These are phyloP conservation scores for Trichoderma breve DNA, from an alignment of 2,329 filamentous ascomycete genomes.

Conservation along the genomic window DNA sequence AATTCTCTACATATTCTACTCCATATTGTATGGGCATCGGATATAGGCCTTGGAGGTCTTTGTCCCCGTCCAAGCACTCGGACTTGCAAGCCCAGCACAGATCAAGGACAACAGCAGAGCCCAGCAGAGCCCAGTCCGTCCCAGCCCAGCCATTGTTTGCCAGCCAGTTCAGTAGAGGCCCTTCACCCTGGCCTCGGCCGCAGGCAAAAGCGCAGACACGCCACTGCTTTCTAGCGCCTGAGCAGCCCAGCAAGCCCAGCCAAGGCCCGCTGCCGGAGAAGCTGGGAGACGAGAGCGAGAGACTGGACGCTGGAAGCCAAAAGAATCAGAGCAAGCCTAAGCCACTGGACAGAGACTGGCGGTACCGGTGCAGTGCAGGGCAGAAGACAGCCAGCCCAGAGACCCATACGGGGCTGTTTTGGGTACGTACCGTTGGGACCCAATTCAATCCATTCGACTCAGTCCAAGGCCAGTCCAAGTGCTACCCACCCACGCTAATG, in stretches of 20 bases:
- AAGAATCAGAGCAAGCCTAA: not conserved
- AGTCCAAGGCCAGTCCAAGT: not conserved
- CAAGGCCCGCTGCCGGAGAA: not conserved
- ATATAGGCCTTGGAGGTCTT: not conserved
- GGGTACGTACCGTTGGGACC: constrained; percentile 17
- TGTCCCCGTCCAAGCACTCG: not conserved
- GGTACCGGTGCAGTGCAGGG: not conserved
- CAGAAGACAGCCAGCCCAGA: not conserved
- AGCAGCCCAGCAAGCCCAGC: not conserved
- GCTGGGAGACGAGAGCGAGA: not conserved
- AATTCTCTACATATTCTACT: not conserved
- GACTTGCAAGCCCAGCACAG: not conserved
- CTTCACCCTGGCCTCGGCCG: not conserved
- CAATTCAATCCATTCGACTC: not conserved
- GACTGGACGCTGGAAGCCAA: not conserved
- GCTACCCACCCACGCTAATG: constrained; percentile 20
- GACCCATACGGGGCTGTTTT: not conserved
- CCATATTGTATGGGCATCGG: not conserved
- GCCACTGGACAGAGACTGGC: not conserved
- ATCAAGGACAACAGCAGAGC: not conserved
- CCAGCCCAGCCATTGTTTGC: not conserved
- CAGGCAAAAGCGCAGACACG: constrained; percentile 3
- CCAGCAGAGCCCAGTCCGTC: not conserved
- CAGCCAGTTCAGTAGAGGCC: not conserved
- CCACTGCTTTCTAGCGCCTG: not conserved